Percentiles rank a stretch among this genome's conserved stretches.
These are phyloP conservation scores for Nidula microcarpa DNA, from an alignment of 768 basidiomycete genomes.

Conservation along the genomic window DNA sequence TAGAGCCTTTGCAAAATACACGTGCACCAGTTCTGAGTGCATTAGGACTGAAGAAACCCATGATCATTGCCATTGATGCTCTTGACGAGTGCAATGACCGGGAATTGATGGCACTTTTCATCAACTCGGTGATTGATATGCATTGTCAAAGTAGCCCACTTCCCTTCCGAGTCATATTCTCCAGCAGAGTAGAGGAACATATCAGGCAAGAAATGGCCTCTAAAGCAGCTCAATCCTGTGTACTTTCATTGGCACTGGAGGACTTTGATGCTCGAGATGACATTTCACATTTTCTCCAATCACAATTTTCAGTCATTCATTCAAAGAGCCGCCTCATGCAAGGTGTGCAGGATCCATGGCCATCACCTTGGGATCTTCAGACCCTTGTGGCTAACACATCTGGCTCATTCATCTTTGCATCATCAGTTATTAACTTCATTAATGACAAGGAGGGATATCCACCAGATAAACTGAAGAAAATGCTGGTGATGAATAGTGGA, in stretches of 20 bases:
- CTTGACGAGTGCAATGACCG: background rate
- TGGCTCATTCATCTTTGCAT: slow-evolving; percentile 2
- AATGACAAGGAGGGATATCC: background rate
- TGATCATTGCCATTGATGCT: background rate
- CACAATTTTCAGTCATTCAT: background rate
- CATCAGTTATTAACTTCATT: slow-evolving; percentile 1
- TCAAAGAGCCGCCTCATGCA: too few relatives aligned
- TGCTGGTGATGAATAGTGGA: background rate
- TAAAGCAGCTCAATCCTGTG: background rate
- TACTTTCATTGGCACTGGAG: background rate
- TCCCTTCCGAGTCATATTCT: background rate
- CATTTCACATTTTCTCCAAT: background rate
- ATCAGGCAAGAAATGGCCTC: background rate
- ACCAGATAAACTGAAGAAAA: background rate
- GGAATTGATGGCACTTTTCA: background rate
- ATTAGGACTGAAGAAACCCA: background rate
- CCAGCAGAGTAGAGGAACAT: background rate
- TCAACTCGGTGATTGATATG: background rate
- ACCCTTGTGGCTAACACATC: background rate
- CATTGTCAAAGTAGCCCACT: background rate
- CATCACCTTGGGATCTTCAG: background rate
- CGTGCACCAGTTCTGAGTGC: background rate
- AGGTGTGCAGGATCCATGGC: background rate
- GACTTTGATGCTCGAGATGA: background rate
- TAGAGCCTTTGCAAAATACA: background rate